These are phyloP conservation scores for Endoconidiophora laricicola DNA, from an alignment of 2,329 filamentous ascomycete genomes.

Conservation along the genomic window DNA sequence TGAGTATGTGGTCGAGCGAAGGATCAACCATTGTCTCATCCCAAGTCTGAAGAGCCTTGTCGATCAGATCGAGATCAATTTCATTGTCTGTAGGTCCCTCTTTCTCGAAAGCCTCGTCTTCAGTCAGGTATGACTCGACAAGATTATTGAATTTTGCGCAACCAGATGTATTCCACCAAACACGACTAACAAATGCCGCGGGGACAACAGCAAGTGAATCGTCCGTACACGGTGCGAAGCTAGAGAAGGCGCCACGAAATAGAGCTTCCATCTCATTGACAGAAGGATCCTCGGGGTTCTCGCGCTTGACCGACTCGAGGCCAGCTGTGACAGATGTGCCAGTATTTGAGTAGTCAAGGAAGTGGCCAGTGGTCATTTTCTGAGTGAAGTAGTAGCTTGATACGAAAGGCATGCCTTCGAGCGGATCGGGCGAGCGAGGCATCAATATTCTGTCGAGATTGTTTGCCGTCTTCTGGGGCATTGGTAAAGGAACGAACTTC, in stretches of 20 bases:
- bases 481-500: slow-evolving; percentile 41
- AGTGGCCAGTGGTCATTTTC: slow-evolving; percentile 48
- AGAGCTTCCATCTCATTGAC: slow-evolving; percentile 51
- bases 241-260: slow-evolving; percentile 63
- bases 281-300: slow-evolving; percentile 50
- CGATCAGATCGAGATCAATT: slow-evolving; percentile 34
- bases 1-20: slow-evolving; percentile 35
- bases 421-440: slow-evolving; percentile 36
- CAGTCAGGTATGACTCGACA: slow-evolving; percentile 34
- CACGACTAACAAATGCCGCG: slow-evolving; percentile 45
- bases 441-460: slow-evolving; percentile 43
- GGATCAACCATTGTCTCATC: slow-evolving; percentile 42
- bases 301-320: slow-evolving; percentile 35
- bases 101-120: slow-evolving; percentile 19
- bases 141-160: slow-evolving; percentile 48
- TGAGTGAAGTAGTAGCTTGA: slow-evolving; percentile 49
- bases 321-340: slow-evolving; percentile 24
- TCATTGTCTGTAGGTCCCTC: slow-evolving; percentile 24
- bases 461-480: slow-evolving; percentile 42
- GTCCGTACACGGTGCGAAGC: slow-evolving; percentile 62
- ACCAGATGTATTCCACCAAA: slow-evolving; percentile 65
- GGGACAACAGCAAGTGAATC: slow-evolving; percentile 55
- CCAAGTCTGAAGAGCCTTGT: slow-evolving; percentile 40
- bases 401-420: slow-evolving; percentile 37
- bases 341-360: slow-evolving; percentile 49